Evolutionary conservation across 495 filamentous ascomycete species (phyloP), one percentile per base, ranked within the genome.

Genomic region (Lasiosphaeriaceae sp.): DNA sequence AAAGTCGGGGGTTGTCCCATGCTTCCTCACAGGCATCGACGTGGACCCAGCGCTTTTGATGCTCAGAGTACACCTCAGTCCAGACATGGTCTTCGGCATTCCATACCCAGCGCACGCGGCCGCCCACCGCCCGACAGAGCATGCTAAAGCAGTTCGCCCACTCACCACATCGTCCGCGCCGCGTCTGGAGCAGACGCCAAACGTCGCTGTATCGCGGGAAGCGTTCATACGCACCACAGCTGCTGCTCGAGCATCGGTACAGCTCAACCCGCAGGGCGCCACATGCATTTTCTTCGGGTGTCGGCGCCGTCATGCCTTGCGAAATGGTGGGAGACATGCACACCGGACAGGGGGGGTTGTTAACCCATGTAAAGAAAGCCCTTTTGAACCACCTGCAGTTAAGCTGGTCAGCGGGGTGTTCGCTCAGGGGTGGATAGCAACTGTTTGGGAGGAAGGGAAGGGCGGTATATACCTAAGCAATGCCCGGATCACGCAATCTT

Each of bases 111-210:
- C 94, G 83, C 17, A 97, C 94, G 45, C 95, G 83, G 35, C 85
- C 87, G 31, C 92, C 92, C 26, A 97, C 83, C 7, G 94, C 94
- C 44, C 94, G 83, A 74, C 94, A 97, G 20, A 99, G 81, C 94
- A 99, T 99, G 71, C 88, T 92, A 74, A 99, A 99, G 75, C 92
- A 96, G 71, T 97, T 97, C 52, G 89, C 92, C 92, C 95, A 99
- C 76, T 99, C 94, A 49, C 94, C 95, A 54, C 83, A 87, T 56
- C 94, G 84, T 23, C 94, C 94, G 58, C 87, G 83, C 55, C 89
- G 76, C 46, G 90, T 92, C 70, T 96, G 87, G 47, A 98, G 73
- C 54, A 97, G 73, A 51, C 90, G 86, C 89, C 96, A 98, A 17
- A 97, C 94, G 69, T 98, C 95, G 49, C 88, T 91, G 71, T 96